Percentiles rank a stretch among this genome's conserved stretches.
These are phyloP conservation scores for Lolium multiflorum DNA, from an alignment of 176 grass and related monocot genomes.

Conservation along the genomic window DNA sequence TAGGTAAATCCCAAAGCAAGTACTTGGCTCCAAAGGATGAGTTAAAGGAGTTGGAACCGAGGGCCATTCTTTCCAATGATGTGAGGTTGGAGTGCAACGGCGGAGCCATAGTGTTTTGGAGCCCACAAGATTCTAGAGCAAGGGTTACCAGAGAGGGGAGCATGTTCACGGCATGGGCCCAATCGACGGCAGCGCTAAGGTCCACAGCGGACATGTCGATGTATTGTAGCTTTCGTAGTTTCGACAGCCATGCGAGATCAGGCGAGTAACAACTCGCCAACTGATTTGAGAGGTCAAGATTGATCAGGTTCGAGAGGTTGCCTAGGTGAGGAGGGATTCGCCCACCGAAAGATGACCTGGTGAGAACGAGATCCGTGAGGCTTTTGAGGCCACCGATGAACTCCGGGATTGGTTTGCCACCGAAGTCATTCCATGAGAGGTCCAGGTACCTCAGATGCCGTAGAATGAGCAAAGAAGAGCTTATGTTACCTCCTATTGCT, in stretches of 20 bases:
- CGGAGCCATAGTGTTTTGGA: not conserved
- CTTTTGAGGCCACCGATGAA: constrained; percentile 5
- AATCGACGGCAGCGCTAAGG: not conserved
- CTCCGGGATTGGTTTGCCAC: constrained; percentile 1
- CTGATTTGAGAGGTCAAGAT: not conserved
- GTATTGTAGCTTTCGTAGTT: constrained; percentile 12
- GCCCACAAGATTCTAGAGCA: fast-evolving
- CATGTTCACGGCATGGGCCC: constrained; percentile 40
- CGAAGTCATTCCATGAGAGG: constrained; percentile 15
- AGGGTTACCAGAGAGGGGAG: constrained; percentile 27
- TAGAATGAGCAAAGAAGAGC: constrained; percentile 27
- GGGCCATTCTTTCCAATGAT: constrained; percentile 20
- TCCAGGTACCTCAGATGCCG: constrained; percentile 31
- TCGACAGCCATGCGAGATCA: constrained; percentile 40
- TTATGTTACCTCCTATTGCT: not conserved
- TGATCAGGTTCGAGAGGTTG: constrained; percentile 46
- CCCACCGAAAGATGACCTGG: not conserved
- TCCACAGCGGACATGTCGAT: not conserved
- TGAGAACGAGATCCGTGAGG: constrained; percentile 26
- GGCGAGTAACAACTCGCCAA: not conserved
- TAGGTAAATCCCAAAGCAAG: constrained; percentile 36
- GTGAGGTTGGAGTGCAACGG: constrained; percentile 36
- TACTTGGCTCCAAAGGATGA: constrained; percentile 24
- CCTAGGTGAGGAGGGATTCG: constrained; percentile 33
- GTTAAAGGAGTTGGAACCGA: not conserved